Conservation (phyloP, 1,284 basidiomycete species). For the Gomphus sp. region DNA sequence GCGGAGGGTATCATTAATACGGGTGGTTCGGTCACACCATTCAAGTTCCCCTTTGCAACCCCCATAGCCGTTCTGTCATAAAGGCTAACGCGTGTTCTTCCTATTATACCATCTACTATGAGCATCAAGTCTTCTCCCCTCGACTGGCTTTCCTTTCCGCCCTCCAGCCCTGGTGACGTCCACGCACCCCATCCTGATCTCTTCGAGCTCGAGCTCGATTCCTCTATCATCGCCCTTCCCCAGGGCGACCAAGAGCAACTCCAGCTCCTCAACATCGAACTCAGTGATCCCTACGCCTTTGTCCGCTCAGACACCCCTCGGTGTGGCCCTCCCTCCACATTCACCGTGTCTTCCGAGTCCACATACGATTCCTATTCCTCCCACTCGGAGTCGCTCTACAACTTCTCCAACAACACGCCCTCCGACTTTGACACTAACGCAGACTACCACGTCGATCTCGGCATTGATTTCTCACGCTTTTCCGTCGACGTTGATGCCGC, state of each 20-base stretch:
- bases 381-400: conserved; percentile 60
- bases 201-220: conserved; percentile 74
- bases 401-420: conserved; percentile 42
- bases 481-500: conserved; percentile 30
- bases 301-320: conserved; percentile 52
- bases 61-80: neutral
- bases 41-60: neutral
- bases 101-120: neutral
- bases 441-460: conserved; percentile 49
- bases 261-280: conserved; percentile 52
- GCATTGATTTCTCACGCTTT: conserved; percentile 62
- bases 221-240: conserved; percentile 35
- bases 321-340: conserved; percentile 63
- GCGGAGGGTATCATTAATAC: neutral
- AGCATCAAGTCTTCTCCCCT: conserved; percentile 21
- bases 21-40: neutral
- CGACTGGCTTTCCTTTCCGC: conserved; percentile 58
- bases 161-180: conserved; percentile 48
- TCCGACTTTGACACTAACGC: conserved; percentile 40
- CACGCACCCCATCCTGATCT: conserved; percentile 67
- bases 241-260: conserved; percentile 53
- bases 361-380: conserved; percentile 56
- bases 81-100: neutral
- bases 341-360: conserved; percentile 66
- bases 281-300: conserved; percentile 64